Evolutionary conservation across 306 rosid species (phyloP), one percentile per base, ranked within the genome.

Genomic region (Cicer pinnatifidum): DNA sequence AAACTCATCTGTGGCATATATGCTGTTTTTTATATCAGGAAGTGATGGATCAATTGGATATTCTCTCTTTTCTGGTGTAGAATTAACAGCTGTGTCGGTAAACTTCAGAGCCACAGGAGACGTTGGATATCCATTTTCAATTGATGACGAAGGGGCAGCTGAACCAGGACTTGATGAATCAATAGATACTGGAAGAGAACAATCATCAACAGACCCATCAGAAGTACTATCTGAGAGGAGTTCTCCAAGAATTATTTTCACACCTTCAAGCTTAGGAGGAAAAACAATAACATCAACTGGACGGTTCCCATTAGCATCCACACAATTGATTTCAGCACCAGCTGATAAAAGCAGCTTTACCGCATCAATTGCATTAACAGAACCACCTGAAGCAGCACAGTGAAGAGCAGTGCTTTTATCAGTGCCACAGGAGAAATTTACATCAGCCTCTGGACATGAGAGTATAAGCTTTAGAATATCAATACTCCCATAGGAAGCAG

Each of bases 11-110:
- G 98, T 90, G 0, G 92, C 88, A 80, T 92, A 92, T 19, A 92
- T 90, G 78, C 92, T 92, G 85, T 92, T 90, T 83, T 92, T 92
- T 8, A 92, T 92, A 72, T 92, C 98, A 33, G 98, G 98, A 67
- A 92, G 90, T 7, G 98, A 88, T 8, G 96, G 96, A 79, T 92
- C 98, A 63, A 86, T 76, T 28, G 96, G 98, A 78, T 92, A 92
- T 60, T 92, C 98, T 50, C 81, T 92, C 83, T 88, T 90, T 83
- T 92, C 98, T 6, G 72, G 64, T 13, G 84, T 44, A 58, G 85
- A 81, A 68, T 53, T 64, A 33, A 72, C 86, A 77, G 89, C 75
- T 13, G 79, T 15, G 35, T 84, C 96, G 54, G 79, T 11, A 33
- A 80, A 78, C 80, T 86, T 90, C 1, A 76, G 65, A 6, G 76